Conservation (phyloP, 768 basidiomycete genomes). For the Suillus brevipes region DNA sequence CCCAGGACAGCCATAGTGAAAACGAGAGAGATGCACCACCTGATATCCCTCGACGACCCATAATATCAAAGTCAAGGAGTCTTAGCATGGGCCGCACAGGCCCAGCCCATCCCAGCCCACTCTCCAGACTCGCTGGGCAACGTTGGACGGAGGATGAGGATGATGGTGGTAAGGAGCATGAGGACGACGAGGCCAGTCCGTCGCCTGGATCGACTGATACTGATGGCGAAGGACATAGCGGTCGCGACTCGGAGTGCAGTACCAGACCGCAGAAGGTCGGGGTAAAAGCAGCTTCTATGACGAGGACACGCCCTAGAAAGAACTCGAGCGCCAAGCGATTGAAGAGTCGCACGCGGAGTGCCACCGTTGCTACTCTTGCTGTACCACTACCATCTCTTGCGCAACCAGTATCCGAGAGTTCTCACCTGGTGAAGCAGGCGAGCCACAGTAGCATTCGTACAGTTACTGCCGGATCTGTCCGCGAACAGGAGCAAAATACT, state of each 20-base stretch:
- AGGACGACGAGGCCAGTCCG: conserved; percentile 55
- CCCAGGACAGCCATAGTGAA: conserved; percentile 32
- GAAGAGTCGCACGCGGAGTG: conserved; percentile 57
- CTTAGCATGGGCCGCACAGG: conserved; percentile 25
- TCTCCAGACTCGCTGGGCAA: conserved; percentile 58
- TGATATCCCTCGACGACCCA: conserved; percentile 14
- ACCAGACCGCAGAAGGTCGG: conserved; percentile 4
- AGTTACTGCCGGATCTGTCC: conserved; percentile 57
- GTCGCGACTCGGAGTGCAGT: conserved; percentile 23
- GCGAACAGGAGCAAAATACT: conserved; percentile 35
- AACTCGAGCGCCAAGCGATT: conserved; percentile 24
- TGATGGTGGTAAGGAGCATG: conserved; percentile 35
- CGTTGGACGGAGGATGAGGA: conserved; percentile 55
- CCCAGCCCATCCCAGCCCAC: conserved; percentile 58
- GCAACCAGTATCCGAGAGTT: background rate
- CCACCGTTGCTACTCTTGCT: conserved; percentile 63
- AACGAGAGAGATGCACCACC: conserved; percentile 29
- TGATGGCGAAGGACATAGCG: conserved; percentile 47
- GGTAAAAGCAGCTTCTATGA: conserved; percentile 26
- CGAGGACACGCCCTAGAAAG: conserved; percentile 33
- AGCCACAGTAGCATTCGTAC: conserved; percentile 74
- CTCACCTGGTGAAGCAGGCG: conserved; percentile 40
- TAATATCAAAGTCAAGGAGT: conserved; percentile 40
- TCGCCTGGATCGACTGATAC: conserved; percentile 62
- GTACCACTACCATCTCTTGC: conserved; percentile 34